Conservation (phyloP, 345 rosid genomes). For the Pistacia vera region DNA sequence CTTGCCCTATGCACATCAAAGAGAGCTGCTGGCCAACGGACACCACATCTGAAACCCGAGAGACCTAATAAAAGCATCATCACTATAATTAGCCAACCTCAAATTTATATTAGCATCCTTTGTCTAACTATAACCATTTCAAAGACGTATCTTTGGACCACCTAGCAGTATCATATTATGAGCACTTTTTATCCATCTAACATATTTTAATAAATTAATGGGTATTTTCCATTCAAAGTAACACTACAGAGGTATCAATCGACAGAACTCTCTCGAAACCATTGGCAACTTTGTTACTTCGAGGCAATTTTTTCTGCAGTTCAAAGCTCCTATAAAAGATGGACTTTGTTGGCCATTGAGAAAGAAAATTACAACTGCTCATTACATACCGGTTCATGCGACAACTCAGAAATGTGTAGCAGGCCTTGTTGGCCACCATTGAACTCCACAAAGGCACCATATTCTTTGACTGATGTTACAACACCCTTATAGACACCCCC, state of each 20-base stretch:
- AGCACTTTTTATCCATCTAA: background rate
- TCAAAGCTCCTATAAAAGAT: background rate
- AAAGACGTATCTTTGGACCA: conserved; percentile 3
- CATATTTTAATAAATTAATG: background rate
- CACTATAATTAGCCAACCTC: background rate
- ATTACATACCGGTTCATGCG: conserved; percentile 79
- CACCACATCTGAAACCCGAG: conserved; percentile 78
- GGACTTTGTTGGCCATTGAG: background rate
- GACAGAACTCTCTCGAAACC: background rate
- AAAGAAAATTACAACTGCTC: background rate
- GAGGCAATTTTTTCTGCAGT: background rate
- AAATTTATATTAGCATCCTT: background rate
- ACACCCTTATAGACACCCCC: conserved; percentile 88
- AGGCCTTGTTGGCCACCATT: conserved; percentile 95
- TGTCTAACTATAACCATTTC: background rate
- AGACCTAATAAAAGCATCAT: conserved; percentile 53
- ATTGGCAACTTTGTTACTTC: background rate
- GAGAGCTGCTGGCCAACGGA: conserved; percentile 77
- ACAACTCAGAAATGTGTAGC: conserved; percentile 90
- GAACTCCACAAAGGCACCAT: conserved; percentile 97
- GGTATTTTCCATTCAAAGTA: background rate
- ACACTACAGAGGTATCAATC: background rate
- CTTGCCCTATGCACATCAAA: conserved; percentile 85
- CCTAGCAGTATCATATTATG: background rate
- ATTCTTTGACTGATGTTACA: conserved; percentile 88